Percentiles rank a stretch among this genome's conserved stretches.
Evolutionary conservation across 495 filamentous ascomycete genomes (phyloP).

Genomic region (Haplographium delicatum): DNA sequence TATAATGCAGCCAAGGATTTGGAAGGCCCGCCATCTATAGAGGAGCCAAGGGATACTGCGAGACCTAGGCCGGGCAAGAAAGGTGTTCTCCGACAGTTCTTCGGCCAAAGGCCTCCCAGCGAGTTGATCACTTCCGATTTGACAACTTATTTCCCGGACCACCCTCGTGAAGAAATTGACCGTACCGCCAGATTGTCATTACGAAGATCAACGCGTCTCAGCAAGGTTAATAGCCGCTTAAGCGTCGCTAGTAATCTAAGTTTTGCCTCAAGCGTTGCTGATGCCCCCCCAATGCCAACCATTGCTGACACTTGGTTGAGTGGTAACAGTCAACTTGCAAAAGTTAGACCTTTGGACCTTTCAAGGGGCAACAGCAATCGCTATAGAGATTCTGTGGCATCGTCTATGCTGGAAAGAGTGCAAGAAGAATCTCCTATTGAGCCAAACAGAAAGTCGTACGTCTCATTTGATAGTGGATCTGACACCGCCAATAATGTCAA

Average conservation of each 20-base stretch:
- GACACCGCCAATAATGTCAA: slow-evolving; percentile 55
- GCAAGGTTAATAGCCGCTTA: slow-evolving; percentile 83
- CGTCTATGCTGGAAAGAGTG: slow-evolving; percentile 72
- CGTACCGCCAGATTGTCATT: slow-evolving; percentile 88
- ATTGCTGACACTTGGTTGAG: slow-evolving; percentile 92
- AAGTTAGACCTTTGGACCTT: slow-evolving; percentile 43
- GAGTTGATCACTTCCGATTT: slow-evolving; percentile 96
- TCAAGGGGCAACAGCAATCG: slow-evolving; percentile 37
- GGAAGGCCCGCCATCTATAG: slow-evolving; percentile 41
- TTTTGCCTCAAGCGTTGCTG: slow-evolving; percentile 82
- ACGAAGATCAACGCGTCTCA: slow-evolving; percentile 81
- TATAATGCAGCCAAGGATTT: slow-evolving; percentile 53
- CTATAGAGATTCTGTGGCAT: slow-evolving; percentile 82
- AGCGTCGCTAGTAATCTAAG: slow-evolving; percentile 93
- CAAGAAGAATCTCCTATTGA: slow-evolving; percentile 90
- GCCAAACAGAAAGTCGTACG: slow-evolving; percentile 90
- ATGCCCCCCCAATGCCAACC: slow-evolving; percentile 88
- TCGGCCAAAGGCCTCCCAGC: slow-evolving; percentile 87
- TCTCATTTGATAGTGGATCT: slow-evolving; percentile 85
- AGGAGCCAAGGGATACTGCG: slow-evolving; percentile 12
- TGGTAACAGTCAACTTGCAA: slow-evolving; percentile 46
- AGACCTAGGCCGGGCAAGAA: slow-evolving; percentile 31
- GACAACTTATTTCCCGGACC: slow-evolving; percentile 94
- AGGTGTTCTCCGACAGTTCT: slow-evolving; percentile 59
- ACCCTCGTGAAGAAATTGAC: slow-evolving; percentile 87